Percentiles rank a stretch among this genome's conserved stretches.
Evolutionary conservation across 2,329 filamentous ascomycete species (phyloP).

Genomic region (Graphilbum fragrans): DNA sequence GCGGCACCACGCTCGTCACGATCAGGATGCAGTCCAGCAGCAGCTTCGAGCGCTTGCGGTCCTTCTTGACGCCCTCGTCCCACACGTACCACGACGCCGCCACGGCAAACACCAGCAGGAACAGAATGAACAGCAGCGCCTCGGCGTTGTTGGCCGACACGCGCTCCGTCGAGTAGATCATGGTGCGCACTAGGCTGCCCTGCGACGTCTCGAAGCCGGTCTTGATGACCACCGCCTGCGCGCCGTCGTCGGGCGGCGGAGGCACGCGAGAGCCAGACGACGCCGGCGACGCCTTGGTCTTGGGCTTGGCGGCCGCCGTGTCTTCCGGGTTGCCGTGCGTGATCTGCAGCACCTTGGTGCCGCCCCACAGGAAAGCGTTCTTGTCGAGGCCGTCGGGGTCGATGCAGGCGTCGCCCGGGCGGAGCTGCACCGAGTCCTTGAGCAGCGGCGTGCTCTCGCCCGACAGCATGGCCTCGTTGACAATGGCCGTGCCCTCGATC

Average conservation of each 20-base stretch:
- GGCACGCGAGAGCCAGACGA: conserved; percentile 61
- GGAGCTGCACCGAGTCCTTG: conserved; percentile 89
- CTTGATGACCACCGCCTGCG: conserved; percentile 88
- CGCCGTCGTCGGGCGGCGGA: conserved; percentile 82
- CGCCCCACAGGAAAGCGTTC: conserved; percentile 91
- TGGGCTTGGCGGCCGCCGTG: conserved; percentile 46
- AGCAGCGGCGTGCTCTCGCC: conserved; percentile 94
- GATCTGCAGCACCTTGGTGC: conserved; percentile 93
- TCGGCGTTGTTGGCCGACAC: conserved; percentile 98
- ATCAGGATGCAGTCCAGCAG: conserved; percentile 97
- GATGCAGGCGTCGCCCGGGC: conserved; percentile 66
- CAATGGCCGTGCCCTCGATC: conserved; percentile 89
- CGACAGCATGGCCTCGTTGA: conserved; percentile 98
- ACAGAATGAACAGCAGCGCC: conserved; percentile 93
- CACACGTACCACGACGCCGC: conserved; percentile 99
- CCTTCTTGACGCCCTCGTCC: conserved; percentile 87
- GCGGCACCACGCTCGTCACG: conserved; percentile 94
- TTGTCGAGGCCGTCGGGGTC: conserved; percentile 92
- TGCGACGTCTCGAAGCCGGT: conserved; percentile 98
- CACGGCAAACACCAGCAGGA: conserved; percentile 89
- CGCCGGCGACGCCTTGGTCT: not conserved
- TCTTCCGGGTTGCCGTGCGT: conserved; percentile 75
- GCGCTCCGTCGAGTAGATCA: conserved; percentile 98
- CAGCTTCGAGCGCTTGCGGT: conserved; percentile 94
- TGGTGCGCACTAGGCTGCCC: conserved; percentile 91